phyloP scores from a whole-genome alignment of 768 basidiomycete species.

The Termitomyces sp. region DNA sequence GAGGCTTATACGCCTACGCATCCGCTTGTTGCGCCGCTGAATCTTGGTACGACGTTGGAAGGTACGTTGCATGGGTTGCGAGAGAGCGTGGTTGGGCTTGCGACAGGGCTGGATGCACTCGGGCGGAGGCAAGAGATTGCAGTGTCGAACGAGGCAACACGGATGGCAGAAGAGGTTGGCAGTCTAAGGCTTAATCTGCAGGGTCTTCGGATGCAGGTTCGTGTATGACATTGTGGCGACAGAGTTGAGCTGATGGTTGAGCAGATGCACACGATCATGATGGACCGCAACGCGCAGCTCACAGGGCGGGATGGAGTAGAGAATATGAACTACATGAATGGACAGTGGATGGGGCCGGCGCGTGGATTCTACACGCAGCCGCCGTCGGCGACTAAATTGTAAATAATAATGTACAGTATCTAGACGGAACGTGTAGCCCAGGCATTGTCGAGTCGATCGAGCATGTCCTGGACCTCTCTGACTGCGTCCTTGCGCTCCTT shows the following conservation, averaged over 20 bases:
- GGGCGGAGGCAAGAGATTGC: constrained; percentile 65
- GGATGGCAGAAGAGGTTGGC: constrained; percentile 72
- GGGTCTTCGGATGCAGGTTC: constrained; percentile 77
- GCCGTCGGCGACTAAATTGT: constrained; percentile 32
- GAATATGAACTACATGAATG: constrained; percentile 17
- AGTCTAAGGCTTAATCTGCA: constrained; percentile 68
- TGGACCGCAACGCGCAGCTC: constrained; percentile 66
- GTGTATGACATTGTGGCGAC: constrained; percentile 18
- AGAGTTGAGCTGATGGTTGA: constrained; percentile 1
- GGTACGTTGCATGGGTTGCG: constrained; percentile 59
- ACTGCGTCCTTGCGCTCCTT: constrained; percentile 84
- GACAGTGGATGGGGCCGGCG: constrained; percentile 16
- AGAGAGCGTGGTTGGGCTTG: constrained; percentile 58
- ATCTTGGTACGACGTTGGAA: constrained; percentile 60
- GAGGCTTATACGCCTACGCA: constrained; percentile 9
- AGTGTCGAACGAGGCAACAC: constrained; percentile 66
- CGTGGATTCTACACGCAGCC: constrained; percentile 19
- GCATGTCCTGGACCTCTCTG: constrained; percentile 75
- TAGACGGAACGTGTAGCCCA: constrained; percentile 41
- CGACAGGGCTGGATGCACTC: constrained; percentile 59
- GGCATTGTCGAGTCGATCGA: constrained; percentile 76
- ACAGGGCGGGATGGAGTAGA: constrained; percentile 39
- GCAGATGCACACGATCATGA: constrained; percentile 70
- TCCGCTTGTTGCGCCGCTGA: constrained; percentile 54
- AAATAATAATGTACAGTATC: constrained; percentile 11